Evolutionary conservation across 805 yeast species (phyloP), one percentile per base, ranked within the genome.

Genomic region (Wickerhamiella occidentalis): DNA sequence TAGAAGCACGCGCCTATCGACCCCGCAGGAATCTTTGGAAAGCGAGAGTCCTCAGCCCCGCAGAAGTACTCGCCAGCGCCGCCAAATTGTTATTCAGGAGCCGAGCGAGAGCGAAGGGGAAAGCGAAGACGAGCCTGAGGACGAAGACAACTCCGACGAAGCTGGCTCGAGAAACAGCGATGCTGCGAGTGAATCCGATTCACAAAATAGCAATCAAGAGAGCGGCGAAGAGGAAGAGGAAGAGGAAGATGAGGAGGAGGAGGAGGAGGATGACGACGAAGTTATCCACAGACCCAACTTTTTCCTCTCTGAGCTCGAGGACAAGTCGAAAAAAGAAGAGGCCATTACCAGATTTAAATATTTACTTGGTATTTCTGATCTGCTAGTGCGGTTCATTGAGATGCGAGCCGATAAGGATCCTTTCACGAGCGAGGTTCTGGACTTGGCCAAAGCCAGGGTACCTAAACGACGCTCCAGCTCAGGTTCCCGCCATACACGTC

Each of bases 351-450:
- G 96, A 50, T 85, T 85, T 71, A 78, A 78, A 59, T 84, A 88
- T 62, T 68, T 88, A 18, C 68, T 88, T 41, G 81, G 86, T 1
- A 68, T 88, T 26, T 85, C 95, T 0, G 94, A 84, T 54, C 68
- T 90, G 48, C 88, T 88, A 62, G 78, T 94, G 26, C 85, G 85
- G 59, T 88, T 88, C 63, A 84, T 88, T 49, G 85, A 86, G 56
- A 68, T 82, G 42, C 76, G 80, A 55, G 86, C 94, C 9, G 75
- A 84, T 48, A 79, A 79, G 57, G 95, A 87, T 59, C 78, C 80
- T 22, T 72, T 73, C 17, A 76, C 87, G 58, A 51, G 53, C 22
- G 51, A 48, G 40, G 55, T 68, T 12, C 54, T 68, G 8, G 61
- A 59, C 17, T 61, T 64, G 40, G 67, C 66, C 9, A 63, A 59